Percentiles rank a stretch among this genome's conserved stretches.
Conservation (phyloP, 305 asterid genomes). For the Fraxinus ornus region DNA sequence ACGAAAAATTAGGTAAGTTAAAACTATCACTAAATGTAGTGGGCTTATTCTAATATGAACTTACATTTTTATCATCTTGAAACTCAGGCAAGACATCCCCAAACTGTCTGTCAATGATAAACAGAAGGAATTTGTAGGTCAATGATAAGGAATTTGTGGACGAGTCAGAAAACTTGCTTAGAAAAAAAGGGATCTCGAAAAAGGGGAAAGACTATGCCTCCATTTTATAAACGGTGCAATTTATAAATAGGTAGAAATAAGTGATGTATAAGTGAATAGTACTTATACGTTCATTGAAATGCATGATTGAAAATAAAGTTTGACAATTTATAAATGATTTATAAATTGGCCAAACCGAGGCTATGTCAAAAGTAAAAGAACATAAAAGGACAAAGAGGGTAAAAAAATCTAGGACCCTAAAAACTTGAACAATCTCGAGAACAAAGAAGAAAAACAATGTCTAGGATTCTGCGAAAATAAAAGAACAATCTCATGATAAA, state of each 20-base stretch:
- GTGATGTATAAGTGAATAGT: not conserved
- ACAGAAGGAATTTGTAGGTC: no score
- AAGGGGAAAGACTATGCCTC: not conserved
- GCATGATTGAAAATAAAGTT: not conserved
- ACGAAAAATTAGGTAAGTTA: not conserved
- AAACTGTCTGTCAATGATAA: slow-evolving; percentile 26
- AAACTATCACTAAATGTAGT: not conserved
- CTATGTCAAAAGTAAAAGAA: not conserved
- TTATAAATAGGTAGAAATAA: not conserved
- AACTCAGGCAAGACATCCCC: slow-evolving; percentile 16
- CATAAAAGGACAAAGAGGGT: not conserved
- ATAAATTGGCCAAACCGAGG: not conserved
- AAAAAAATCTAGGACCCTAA: not conserved
- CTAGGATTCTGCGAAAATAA: not conserved
- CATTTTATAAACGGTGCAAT: not conserved
- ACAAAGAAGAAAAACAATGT: slow-evolving; percentile 5
- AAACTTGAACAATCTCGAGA: not conserved
- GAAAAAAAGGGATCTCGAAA: not conserved
- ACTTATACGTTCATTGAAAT: not conserved
- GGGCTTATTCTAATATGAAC: slow-evolving; percentile 5
- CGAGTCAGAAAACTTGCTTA: not conserved
- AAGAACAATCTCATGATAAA: slow-evolving; percentile 15
- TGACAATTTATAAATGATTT: not conserved
- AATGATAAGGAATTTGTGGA: not conserved
- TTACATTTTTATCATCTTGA: slow-evolving; percentile 27